Evolutionary conservation across 352 stramenopile species (phyloP).

Genomic region (Pythium plurisporium): DNA sequence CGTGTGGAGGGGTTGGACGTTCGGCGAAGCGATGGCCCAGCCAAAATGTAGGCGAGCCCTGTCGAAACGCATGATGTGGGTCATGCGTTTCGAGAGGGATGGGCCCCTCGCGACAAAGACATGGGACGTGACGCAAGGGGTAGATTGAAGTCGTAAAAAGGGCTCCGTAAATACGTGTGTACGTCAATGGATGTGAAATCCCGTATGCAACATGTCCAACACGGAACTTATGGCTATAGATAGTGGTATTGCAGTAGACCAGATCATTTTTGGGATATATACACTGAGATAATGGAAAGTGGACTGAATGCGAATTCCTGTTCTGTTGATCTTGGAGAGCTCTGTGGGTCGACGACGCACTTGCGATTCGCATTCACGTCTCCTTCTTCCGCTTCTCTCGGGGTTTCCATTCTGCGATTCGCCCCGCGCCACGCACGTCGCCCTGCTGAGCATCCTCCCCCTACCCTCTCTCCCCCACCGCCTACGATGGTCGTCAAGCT

Average conservation of each 20-base stretch:
- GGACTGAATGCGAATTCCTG: conserved; percentile 32
- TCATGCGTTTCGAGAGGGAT: conserved; percentile 1
- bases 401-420: conserved; percentile 30
- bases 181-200: neutral
- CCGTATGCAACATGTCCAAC: neutral
- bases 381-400: too few species aligned
- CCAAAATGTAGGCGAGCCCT: conserved; percentile 1
- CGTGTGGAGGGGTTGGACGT: neutral
- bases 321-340: conserved; percentile 11
- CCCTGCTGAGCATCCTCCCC: too few species aligned
- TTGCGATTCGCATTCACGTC: conserved; percentile 12
- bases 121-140: neutral
- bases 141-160: conserved; percentile 25
- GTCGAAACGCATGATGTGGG: conserved; percentile 1
- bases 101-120: conserved; percentile 5
- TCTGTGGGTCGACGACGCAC: neutral
- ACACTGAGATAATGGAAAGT: neutral
- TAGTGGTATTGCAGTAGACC: neutral
- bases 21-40: conserved; percentile 15
- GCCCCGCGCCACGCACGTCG: conserved; percentile 5
- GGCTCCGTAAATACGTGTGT: neutral
- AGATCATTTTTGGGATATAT: neutral
- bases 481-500: conserved; percentile 67
- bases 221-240: neutral
- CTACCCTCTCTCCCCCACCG: neutral